Evolutionary conservation across 2,329 filamentous ascomycete genomes (phyloP), one percentile per base, ranked within the genome.

Genomic region (Trichophyton simii): DNA sequence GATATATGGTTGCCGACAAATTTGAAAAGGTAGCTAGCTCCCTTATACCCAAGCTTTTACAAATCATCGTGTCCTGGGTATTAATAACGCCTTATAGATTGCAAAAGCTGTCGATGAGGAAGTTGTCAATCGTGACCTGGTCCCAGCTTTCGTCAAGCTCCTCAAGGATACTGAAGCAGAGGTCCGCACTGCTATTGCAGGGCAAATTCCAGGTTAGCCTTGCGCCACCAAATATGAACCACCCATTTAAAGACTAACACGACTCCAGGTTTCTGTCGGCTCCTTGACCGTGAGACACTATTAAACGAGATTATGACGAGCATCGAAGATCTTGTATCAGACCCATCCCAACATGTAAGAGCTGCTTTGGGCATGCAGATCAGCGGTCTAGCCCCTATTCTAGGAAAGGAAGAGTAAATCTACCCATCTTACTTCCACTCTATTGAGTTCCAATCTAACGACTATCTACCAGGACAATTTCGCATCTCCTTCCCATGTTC

Each of bases 91-190:
- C 9, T 36, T 22, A 55, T 69, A 95, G 91, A 95, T 99, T 73
- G 94, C 94, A 65, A 97, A 96, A 80, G 94, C 94, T 36, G 94
- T 99, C 58, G 91, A 97, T 71, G 92, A 97, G 68, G 94, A 99
- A 77, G 91, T 97, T 62, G 87, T 99, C 59, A 88, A 88, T 63
- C 83, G 94, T 71, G 94, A 99, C 76, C 82, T 99, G 67, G 92
- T 97, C 11, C 94, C 94, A 38, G 89, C 94, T 8, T 99, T 99
- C 72, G 91, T 97, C 66, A 97, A 96, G 79, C 84, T 99, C 59
- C 82, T 99, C 65, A 99, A 99, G 77, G 94, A 99, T 73, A 95
- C 89, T 68, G 94, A 99, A 76, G 94, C 94, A 25, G 94, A 99
- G 77, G 94, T 99, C 64, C 87, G 94, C 72, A 97, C 91, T 66